phyloP scores from a whole-genome alignment of 2,329 filamentous ascomycete species.

The Talaromyces sp. region DNA sequence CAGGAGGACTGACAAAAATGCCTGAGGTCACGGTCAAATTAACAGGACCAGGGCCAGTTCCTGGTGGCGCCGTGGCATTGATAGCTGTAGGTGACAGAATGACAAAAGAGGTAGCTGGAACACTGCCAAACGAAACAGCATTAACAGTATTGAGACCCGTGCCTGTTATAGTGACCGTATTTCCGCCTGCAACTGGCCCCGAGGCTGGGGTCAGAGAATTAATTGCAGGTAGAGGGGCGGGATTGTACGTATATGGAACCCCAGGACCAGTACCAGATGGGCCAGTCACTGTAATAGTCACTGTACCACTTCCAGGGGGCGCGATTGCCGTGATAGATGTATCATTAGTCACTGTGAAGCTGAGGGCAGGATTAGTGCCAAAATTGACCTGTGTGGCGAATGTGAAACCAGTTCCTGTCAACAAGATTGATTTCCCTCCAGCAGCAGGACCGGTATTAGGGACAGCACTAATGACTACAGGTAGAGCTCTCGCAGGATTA shows the following conservation, averaged over 20 bases:
- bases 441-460: conserved; percentile 2
- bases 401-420: conserved; percentile 4
- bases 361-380: not conserved
- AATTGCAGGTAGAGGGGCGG: not conserved
- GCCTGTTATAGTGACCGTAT: conserved; percentile 6
- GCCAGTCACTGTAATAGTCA: not conserved
- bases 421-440: not conserved
- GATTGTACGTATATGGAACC: conserved; percentile 5
- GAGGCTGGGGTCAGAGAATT: not conserved
- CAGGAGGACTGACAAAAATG: not conserved
- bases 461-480: not conserved
- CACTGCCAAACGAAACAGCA: not conserved
- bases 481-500: not conserved
- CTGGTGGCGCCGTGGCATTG: not conserved
- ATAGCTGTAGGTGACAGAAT: conserved; percentile 5
- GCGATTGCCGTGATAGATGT: not conserved
- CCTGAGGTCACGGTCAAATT: not conserved
- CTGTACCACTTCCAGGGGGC: not conserved
- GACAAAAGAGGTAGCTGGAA: not conserved
- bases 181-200: not conserved
- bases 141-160: conserved; percentile 3
- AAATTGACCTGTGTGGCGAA: not conserved
- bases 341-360: not conserved
- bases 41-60: not conserved
- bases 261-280: not conserved